Conservation (phyloP, 139 green algal species). For the Marvania coccoides region DNA sequence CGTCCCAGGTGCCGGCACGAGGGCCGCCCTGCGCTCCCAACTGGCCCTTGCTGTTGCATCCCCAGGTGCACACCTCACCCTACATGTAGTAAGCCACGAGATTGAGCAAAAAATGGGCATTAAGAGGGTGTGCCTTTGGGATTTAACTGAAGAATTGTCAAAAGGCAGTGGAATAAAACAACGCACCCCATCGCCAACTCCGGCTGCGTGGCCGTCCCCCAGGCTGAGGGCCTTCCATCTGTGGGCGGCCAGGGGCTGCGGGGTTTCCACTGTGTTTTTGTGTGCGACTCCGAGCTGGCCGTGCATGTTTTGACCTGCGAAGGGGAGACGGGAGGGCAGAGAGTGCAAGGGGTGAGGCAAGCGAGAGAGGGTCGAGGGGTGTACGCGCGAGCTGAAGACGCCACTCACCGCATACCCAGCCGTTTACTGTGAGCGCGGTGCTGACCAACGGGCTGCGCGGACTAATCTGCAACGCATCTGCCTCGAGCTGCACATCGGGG, state of each 20-base stretch:
- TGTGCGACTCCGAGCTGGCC: conserved; percentile 40
- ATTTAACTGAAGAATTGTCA: too few species aligned
- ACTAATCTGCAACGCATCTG: conserved; percentile 22
- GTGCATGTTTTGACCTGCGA: conserved; percentile 21
- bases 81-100: neutral
- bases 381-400: neutral
- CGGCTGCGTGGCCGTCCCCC: conserved; percentile 55
- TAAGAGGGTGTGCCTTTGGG: too few species aligned
- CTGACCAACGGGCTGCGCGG: conserved; percentile 61
- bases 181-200: conserved; percentile 30
- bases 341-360: neutral
- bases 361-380: neutral
- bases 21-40: conserved; percentile 30
- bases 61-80: conserved; percentile 76
- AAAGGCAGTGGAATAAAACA: too few species aligned
- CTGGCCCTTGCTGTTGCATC: conserved; percentile 54
- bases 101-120: too few species aligned
- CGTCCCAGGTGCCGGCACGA: conserved; percentile 25
- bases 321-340: neutral
- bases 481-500: conserved; percentile 5
- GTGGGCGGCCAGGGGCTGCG: conserved; percentile 41
- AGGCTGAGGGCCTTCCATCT: conserved; percentile 66
- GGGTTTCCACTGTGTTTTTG: conserved; percentile 27
- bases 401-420: conserved; percentile 67
- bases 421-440: conserved; percentile 69